A percentile compares a stretch with the other conserved stretches of the same genome.
These are phyloP conservation scores for Gnetum montanum DNA, from an alignment of 75 land plant genomes.

Conservation along the genomic window DNA sequence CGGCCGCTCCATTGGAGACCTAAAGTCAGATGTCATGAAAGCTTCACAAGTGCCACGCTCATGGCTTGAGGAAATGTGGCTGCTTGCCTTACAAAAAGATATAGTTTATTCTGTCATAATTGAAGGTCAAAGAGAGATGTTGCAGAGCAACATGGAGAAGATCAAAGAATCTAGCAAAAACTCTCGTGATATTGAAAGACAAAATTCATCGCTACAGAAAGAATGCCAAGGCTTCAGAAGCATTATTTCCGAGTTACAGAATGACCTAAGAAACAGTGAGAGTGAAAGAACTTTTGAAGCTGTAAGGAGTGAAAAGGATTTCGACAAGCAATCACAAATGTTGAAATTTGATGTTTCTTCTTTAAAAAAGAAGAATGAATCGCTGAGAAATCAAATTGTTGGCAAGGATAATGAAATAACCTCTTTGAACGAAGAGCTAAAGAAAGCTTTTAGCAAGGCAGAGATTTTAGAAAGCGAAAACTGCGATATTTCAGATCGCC, in stretches of 20 bases:
- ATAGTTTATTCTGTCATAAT: slow-evolving; percentile 48
- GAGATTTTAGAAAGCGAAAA: slow-evolving; percentile 2
- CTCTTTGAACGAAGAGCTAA: slow-evolving; percentile 14
- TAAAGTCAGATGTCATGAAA: slow-evolving; percentile 18
- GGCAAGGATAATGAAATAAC: slow-evolving; percentile 15
- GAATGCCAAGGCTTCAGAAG: not conserved
- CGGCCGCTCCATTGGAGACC: slow-evolving; percentile 3
- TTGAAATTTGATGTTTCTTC: slow-evolving; percentile 19
- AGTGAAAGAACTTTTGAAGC: slow-evolving; percentile 3
- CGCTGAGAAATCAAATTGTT: slow-evolving; percentile 6
- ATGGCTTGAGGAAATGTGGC: slow-evolving; percentile 50
- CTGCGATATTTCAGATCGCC: slow-evolving; percentile 8
- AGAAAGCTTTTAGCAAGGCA: not conserved
- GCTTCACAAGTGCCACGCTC: slow-evolving; percentile 12
- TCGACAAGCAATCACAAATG: slow-evolving; percentile 11
- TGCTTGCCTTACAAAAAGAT: slow-evolving; percentile 45
- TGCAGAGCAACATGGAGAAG: slow-evolving; percentile 27
- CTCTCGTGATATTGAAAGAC: slow-evolving; percentile 10
- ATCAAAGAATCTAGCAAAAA: slow-evolving; percentile 4
- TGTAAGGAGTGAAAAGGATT: not conserved
- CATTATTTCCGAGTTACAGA: not conserved
- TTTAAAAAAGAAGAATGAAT: slow-evolving; percentile 13
- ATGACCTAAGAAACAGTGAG: not conserved
- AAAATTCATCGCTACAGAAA: slow-evolving; percentile 1
- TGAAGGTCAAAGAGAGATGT: slow-evolving; percentile 43